Percentiles rank a stretch among this genome's conserved stretches.
Evolutionary conservation across 371 early-diverging fungal species (phyloP).

Genomic region (Lichtheimia corymbifera): DNA sequence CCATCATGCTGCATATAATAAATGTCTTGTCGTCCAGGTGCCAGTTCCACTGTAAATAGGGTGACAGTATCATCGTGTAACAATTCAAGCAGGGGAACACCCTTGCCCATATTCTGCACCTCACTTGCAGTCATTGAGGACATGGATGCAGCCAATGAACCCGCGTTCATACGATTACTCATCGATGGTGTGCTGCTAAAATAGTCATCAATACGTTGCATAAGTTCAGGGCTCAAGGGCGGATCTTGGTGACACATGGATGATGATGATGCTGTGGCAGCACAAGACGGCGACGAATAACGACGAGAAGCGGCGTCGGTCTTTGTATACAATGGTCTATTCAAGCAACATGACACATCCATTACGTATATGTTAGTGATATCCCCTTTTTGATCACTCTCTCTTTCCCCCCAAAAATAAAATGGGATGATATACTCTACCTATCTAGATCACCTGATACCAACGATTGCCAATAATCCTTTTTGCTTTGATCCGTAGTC

Average conservation of each 20-base stretch:
- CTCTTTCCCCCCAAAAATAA: too few species aligned
- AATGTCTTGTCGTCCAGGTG: conserved; percentile 1
- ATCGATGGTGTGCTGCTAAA: not conserved
- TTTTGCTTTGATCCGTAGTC: not conserved
- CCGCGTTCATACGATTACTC: not conserved
- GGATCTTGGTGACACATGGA: not conserved
- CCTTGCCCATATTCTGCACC: conserved; percentile 49
- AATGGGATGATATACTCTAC: not conserved
- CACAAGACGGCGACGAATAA: not conserved
- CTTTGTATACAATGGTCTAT: too few species aligned
- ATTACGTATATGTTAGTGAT: too few species aligned
- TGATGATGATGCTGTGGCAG: not conserved
- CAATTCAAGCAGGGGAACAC: conserved; percentile 51
- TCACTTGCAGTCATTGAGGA: not conserved
- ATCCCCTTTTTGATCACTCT: too few species aligned
- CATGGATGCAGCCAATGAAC: not conserved
- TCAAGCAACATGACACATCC: too few species aligned
- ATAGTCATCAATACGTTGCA: conserved; percentile 11
- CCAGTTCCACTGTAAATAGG: conserved; percentile 74
- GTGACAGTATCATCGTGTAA: conserved; percentile 51
- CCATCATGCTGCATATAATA: conserved; percentile 1
- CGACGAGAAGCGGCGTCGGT: not conserved
- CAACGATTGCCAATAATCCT: not conserved
- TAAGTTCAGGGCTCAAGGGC: conserved; percentile 9
- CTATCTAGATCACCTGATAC: conserved; percentile 2